Evolutionary conservation across 139 green algal species (phyloP), one percentile per base, ranked within the genome.

Genomic region (Gonium pectorale): DNA sequence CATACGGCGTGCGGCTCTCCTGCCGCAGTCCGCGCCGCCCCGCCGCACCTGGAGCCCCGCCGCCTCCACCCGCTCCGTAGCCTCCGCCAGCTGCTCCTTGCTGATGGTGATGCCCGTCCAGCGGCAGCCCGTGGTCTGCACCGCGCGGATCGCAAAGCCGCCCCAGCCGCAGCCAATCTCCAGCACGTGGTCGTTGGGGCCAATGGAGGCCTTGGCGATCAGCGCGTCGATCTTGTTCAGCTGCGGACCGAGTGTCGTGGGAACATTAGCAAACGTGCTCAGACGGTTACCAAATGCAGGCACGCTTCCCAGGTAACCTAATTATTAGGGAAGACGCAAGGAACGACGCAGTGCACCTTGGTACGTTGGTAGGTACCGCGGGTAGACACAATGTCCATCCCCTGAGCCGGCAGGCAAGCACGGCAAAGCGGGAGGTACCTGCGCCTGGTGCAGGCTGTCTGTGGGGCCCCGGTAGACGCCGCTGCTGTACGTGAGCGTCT

Each of bases 81-180:
- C 96, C 85, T 99, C 96, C 11, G 86, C 90, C 79, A 99, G 92
- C 93, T 99, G 97, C 90, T 98, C 93, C 90, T 98, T 96, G 79
- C 72, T 88, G 56, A 69, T 80, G 74, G 74, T 80, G 49, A 68
- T 63, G 51, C 70, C 86, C 29, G 66, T 88, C 21, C 85, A 91
- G 84, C 86, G 87, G 88, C 93, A 96, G 33, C 91, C 90, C 3
- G 86, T 95, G 24, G 49, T 90, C 63, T 92, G 83, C 37, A 92
- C 96, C 13, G 93, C 91, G 33, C 94, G 89, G 37, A 99, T 98
- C 56, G 96, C 95, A 77, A 98, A 94, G 67, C 89, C 93, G n/a
- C 97, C 97, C 97, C 97, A 99, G 51, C 97, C 97, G 83, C 97
- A 99, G 21, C 97, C 97, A 51, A 99, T 97, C 90, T 99, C 97